A percentile compares a stretch with the other conserved stretches of the same genome.
Evolutionary conservation across 352 stramenopile genomes (phyloP).

Genomic region (Globisporangium apiculatum): DNA sequence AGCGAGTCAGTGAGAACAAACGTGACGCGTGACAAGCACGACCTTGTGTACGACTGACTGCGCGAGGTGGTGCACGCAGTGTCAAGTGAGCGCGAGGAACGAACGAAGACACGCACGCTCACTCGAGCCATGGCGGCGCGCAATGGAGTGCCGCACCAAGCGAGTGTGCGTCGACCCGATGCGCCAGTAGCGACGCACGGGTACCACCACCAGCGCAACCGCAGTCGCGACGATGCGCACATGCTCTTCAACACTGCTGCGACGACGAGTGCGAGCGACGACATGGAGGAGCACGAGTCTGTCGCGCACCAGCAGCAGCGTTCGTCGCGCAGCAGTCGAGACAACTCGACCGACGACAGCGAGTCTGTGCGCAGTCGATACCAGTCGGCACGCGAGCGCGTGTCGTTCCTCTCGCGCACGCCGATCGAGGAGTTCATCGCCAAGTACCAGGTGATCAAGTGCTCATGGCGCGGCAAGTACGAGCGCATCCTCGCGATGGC

Average conservation of each 20-base stretch:
- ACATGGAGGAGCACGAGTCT: conserved; percentile 2
- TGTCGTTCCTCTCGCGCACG: conserved; percentile 32
- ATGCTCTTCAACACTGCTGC: conserved; percentile 1
- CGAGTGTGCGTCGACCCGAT: conserved; percentile 9
- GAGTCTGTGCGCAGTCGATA: conserved; percentile 10
- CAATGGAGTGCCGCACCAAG: conserved; percentile 1
- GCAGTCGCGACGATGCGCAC: conserved; percentile 9
- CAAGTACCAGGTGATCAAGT: conserved; percentile 83
- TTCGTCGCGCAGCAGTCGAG: background rate
- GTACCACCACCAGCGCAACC: conserved; percentile 6
- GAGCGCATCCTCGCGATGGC: conserved; percentile 79
- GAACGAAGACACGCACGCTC: background rate
- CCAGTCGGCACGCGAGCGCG: conserved; percentile 16
- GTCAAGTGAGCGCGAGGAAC: too few species aligned
- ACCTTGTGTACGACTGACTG: too few species aligned
- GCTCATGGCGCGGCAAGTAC: conserved; percentile 83
- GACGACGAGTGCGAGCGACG: conserved; percentile 2
- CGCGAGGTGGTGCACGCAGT: too few species aligned
- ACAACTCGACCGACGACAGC: conserved; percentile 7
- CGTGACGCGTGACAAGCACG: background rate
- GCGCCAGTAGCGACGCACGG: background rate
- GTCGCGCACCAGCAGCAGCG: conserved; percentile 1
- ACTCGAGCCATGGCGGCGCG: conserved; percentile 7
- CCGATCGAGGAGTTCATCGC: conserved; percentile 77
- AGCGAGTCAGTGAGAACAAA: background rate